Conservation (phyloP, 306 rosid species). For the Elaeagnus macrophylla region DNA sequence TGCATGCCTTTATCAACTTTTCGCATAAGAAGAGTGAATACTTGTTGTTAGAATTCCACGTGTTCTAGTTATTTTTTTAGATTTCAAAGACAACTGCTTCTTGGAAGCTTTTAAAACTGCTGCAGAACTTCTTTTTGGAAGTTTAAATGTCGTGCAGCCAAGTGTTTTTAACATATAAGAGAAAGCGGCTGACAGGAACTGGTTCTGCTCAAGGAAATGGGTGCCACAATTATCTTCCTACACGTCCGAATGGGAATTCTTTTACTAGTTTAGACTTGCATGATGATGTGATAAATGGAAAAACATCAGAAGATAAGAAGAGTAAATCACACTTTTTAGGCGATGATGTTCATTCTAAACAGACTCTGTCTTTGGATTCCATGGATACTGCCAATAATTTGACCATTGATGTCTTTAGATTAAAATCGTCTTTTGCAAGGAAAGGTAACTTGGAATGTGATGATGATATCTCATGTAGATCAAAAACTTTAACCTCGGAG, state of each 20-base stretch:
- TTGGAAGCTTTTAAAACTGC: too few species aligned
- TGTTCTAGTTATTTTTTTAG: too few species aligned
- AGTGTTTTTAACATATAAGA: slow-evolving; percentile 51
- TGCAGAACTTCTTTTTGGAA: slow-evolving; percentile 6
- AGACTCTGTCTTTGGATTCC: slow-evolving; percentile 14
- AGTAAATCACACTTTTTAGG: slow-evolving; percentile 18
- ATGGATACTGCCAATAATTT: slow-evolving; percentile 19
- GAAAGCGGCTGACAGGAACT: slow-evolving; percentile 35
- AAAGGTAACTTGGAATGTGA: slow-evolving; percentile 16
- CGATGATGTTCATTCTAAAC: slow-evolving; percentile 12
- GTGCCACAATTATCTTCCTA: slow-evolving; percentile 16
- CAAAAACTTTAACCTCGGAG: slow-evolving; percentile 25
- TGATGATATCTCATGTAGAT: slow-evolving; percentile 17
- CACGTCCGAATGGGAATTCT: slow-evolving; percentile 15
- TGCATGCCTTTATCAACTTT: too few species aligned
- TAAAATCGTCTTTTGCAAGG: slow-evolving; percentile 19
- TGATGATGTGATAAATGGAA: slow-evolving; percentile 17
- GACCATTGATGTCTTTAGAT: slow-evolving; percentile 14
- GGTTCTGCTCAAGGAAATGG: slow-evolving; percentile 21
- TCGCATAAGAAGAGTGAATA: too few species aligned
- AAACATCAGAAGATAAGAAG: slow-evolving; percentile 23
- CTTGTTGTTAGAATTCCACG: too few species aligned
- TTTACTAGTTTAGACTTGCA: slow-evolving; percentile 14
- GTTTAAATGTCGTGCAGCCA: slow-evolving; percentile 45
- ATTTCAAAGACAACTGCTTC: too few species aligned